Base-by-base conservation (phyloP, 768 basidiomycete genomes). In the Podaxis mareebaensis region DNA sequence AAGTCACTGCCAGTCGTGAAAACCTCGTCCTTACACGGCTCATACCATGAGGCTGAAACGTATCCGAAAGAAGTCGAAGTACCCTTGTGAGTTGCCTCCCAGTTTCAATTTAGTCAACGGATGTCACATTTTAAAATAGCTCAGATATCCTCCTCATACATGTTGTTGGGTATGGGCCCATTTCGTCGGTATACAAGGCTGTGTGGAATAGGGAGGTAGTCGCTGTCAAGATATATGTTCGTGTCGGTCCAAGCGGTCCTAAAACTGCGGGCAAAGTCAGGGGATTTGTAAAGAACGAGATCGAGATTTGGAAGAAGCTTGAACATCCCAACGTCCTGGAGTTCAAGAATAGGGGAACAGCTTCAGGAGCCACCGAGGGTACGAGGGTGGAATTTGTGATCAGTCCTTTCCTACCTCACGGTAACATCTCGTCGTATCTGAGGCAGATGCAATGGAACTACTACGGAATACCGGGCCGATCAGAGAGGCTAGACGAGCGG, bases 301-400 rank as follows among this genome's bases (percentile, higher is more conserved):
- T 86, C 20, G 77, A 76, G 53, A 81, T 87, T 5, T 92, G 90
- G 91, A 80, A 83, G 56, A 71, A 70, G 4, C 78, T 92, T 13
- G 71, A 72, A 62, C 89, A 91, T 69, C 78, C 79, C 22, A 83
- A 88, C 65, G 83, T 92, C 12, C 74, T 91, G 56, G 79, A 83
- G 64, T 76, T 92, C 40, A 83, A 8, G 12, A n/a, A 81, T 66
- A 90, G 90, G 1, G 90, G 90, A 17, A 89, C 85, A 10, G 85
- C 83, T 66, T 78, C 86, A 1, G 74, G 76, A 12, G 81, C 83
- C 13, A 83, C 83, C 44, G 80, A 82, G 20, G 89, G 86, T 71
- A 80, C 81, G 72, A 70, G 77, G 63, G 77, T 85, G 33, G 87
- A 87, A 22, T 83, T 79, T 68, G 73, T 90, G 53, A 77, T 54